phyloP scores from a whole-genome alignment of 192 early-diverging fungal genomes.

The Thamnidium elegans region DNA sequence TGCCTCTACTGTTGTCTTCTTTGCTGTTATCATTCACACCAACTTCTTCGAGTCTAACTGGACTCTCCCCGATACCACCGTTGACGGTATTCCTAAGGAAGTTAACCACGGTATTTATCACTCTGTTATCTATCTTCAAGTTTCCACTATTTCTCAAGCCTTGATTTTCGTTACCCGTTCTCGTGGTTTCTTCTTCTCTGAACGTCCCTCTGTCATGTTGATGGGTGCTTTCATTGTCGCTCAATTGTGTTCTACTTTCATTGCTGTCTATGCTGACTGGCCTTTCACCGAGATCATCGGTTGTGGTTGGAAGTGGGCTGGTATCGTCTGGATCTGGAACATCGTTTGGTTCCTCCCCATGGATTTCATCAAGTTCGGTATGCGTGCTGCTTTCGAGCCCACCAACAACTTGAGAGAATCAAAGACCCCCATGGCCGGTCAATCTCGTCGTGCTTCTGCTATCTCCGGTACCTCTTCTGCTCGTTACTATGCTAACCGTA shows the following conservation, averaged over 20 bases:
- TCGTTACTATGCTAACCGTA: conserved; percentile 40
- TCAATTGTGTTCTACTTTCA: conserved; percentile 74
- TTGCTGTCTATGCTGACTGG: conserved; percentile 83
- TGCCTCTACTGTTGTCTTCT: conserved; percentile 74
- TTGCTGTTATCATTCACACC: conserved; percentile 57
- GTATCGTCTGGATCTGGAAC: conserved; percentile 77
- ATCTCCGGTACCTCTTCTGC: conserved; percentile 34
- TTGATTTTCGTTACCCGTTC: conserved; percentile 78
- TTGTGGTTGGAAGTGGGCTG: conserved; percentile 74
- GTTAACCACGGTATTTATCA: conserved; percentile 63
- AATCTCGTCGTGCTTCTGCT: conserved; percentile 24
- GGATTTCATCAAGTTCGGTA: conserved; percentile 76
- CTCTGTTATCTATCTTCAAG: conserved; percentile 79
- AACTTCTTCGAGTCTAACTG: conserved; percentile 54
- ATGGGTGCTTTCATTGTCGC: conserved; percentile 65
- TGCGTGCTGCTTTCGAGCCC: conserved; percentile 60
- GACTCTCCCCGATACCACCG: conserved; percentile 46
- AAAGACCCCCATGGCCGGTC: conserved; percentile 22
- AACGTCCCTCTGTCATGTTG: conserved; percentile 69
- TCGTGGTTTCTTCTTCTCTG: conserved; percentile 72
- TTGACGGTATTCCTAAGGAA: conserved; percentile 35
- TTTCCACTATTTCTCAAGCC: conserved; percentile 74
- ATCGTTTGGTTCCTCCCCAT: conserved; percentile 75
- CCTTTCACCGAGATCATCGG: conserved; percentile 69
- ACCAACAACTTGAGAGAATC: conserved; percentile 30